Percentiles rank a stretch among this genome's conserved stretches.
These are phyloP conservation scores for Puccinia triticina DNA, from an alignment of 1,284 basidiomycete genomes.

Conservation along the genomic window DNA sequence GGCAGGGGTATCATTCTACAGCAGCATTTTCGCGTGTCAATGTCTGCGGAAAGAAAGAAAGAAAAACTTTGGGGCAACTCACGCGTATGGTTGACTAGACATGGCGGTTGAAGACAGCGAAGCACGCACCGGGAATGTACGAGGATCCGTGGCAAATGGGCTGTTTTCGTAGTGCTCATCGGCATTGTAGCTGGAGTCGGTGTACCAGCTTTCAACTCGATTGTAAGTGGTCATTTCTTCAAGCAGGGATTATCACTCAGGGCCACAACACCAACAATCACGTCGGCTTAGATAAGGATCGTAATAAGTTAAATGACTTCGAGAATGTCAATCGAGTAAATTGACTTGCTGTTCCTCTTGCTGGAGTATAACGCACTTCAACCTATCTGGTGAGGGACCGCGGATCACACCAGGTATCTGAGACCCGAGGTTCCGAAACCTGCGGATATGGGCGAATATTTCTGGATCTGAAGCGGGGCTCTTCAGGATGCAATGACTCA, in stretches of 20 bases:
- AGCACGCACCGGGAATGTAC: not conserved
- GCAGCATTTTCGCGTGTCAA: not conserved
- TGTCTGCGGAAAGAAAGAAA: not conserved
- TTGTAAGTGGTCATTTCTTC: constrained; percentile 3
- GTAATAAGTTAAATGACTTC: not conserved
- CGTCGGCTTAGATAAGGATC: not conserved
- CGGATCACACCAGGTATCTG: too few relatives aligned
- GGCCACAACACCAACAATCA: not conserved
- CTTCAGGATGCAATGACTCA: too few relatives aligned
- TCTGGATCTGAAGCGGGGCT: too few relatives aligned
- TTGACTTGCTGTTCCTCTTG: too few relatives aligned
- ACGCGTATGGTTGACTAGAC: constrained; percentile 26
- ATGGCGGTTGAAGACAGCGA: constrained; percentile 7
- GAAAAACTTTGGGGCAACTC: not conserved
- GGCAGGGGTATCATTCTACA: constrained; percentile 27
- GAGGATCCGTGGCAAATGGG: constrained; percentile 23
- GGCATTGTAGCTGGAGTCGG: constrained; percentile 18
- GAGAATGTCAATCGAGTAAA: not conserved
- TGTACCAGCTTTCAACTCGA: constrained; percentile 22
- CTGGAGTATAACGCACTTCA: too few relatives aligned
- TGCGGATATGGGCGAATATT: too few relatives aligned
- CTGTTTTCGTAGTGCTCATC: constrained; percentile 8
- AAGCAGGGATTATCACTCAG: not conserved
- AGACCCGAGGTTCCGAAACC: too few relatives aligned
- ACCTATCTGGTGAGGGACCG: too few relatives aligned